Percentiles rank a stretch among this genome's conserved stretches.
Conservation (phyloP, 352 stramenopile genomes). For the Globisporangium echinulatum region DNA sequence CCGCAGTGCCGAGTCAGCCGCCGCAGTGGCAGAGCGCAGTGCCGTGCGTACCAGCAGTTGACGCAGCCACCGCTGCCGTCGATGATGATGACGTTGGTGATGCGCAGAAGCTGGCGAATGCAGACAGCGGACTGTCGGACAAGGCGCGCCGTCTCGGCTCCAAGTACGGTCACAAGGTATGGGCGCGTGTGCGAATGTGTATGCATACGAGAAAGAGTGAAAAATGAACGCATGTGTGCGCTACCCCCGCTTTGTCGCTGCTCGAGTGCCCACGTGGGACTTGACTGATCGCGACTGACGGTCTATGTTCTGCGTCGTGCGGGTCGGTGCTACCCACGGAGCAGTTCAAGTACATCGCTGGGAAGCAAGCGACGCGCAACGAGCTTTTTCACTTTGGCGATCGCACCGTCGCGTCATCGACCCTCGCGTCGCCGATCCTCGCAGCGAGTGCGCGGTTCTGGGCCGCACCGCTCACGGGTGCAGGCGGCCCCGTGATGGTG, state of each 20-base stretch:
- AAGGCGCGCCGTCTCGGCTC: constrained; percentile 61
- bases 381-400: constrained; percentile 51
- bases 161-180: constrained; percentile 63
- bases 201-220: too few relatives aligned
- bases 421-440: constrained; percentile 36
- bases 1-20: constrained; percentile 4
- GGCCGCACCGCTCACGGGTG: constrained; percentile 46
- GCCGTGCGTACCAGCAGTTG: not conserved
- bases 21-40: constrained; percentile 7
- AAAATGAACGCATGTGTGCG: too few relatives aligned
- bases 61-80: not conserved
- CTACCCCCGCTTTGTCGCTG: not conserved
- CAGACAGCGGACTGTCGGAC: constrained; percentile 34
- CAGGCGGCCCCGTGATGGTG: constrained; percentile 63
- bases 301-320: too few relatives aligned
- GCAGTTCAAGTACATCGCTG: constrained; percentile 73
- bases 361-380: constrained; percentile 47
- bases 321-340: too few relatives aligned
- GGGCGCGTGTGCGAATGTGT: too few relatives aligned
- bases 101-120: constrained; percentile 3
- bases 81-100: too few relatives aligned
- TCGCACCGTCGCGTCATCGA: constrained; percentile 30
- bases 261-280: not conserved
- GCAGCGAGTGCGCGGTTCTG: constrained; percentile 52
- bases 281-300: not conserved